Base-by-base conservation (phyloP, 140 eudicot species). In the Anethum foeniculum region DNA sequence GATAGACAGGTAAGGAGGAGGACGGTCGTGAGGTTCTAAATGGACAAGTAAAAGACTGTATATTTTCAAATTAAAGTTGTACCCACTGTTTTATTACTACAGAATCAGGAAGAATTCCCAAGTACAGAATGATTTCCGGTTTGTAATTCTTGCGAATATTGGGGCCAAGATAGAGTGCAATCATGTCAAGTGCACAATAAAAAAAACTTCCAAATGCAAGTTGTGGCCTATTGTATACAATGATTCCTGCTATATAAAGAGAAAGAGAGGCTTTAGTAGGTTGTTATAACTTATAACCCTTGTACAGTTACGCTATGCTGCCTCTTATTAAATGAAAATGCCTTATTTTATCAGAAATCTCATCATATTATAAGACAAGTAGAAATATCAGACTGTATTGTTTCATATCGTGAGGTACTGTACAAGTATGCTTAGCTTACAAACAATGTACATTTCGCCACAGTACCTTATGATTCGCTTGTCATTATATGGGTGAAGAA, bases 401-500 rank as follows among this genome's bases (percentile, higher is more conserved):
- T 23, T 60, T 23, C 32, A 62, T 62, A 25, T 62, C 4, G 4
- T 1, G 4, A 9, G 30, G 34, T 11, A 23, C 25, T 7, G 14
- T 8, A 56, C 6, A 21, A 9, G 32, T 0, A 25, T 60, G 25
- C 19, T 54, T 54, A 18, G 62, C 8, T 54, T 54, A 18, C 25
- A n/a, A 6, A 54, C 7, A 12, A 62, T 62, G 36, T 8, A 39
- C 10, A 43, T 10, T 14, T 38, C 0, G 0, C 14, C 7, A 19
- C 19, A 43, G 77, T 81, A 95, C 99, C 99, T 93, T 75, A 96
- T 93, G 71, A 90, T 90, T 28, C 98, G 94, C 3, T 84, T 85
- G 82, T 96, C 99, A 80, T 96, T 96, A 58, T 87, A 93, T 10
- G 99, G 97, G 84, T 93, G 99, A 82, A 96, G 85, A 73, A 96